A percentile compares a stretch with the other conserved stretches of the same genome.
phyloP scores from a whole-genome alignment of 352 stramenopile species.

The Phytopythium mirpurense region DNA sequence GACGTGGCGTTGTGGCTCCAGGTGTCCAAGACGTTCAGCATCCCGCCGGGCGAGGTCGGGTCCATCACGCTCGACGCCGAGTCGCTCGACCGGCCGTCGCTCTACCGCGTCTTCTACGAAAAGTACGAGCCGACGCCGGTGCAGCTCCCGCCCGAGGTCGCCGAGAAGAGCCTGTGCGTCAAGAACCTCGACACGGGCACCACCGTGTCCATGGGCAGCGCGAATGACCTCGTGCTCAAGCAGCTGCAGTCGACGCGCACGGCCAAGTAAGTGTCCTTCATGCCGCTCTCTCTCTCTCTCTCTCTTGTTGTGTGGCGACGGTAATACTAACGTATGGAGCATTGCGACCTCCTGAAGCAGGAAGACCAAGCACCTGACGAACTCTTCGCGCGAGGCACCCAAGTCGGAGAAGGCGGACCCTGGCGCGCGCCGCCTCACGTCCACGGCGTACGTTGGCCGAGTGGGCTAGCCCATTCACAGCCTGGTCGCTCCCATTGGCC shows the following conservation, averaged over 20 bases:
- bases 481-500: slow-evolving; percentile 1
- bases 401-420: slow-evolving; percentile 44
- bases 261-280: slow-evolving; percentile 16
- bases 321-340: too few relatives aligned
- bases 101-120: slow-evolving; percentile 86
- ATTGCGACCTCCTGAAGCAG: slow-evolving; percentile 8
- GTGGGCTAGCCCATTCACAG: too few relatives aligned
- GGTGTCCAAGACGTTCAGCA: slow-evolving; percentile 79
- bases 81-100: slow-evolving; percentile 66
- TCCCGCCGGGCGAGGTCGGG: slow-evolving; percentile 68
- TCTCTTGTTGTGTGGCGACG: not conserved
- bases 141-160: slow-evolving; percentile 39
- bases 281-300: not conserved
- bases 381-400: slow-evolving; percentile 52
- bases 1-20: slow-evolving; percentile 78
- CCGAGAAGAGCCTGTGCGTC: slow-evolving; percentile 67
- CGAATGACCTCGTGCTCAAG: slow-evolving; percentile 76
- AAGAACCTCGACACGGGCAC: slow-evolving; percentile 80
- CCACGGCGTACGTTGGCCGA: slow-evolving; percentile 55
- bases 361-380: slow-evolving; percentile 53
- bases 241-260: slow-evolving; percentile 55
- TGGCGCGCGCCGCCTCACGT: slow-evolving; percentile 36
- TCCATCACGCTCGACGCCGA: slow-evolving; percentile 81
- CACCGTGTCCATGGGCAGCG: slow-evolving; percentile 64
- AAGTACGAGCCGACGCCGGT: slow-evolving; percentile 79